Evolutionary conservation across 2,329 filamentous ascomycete genomes (phyloP), one percentile per base, ranked within the genome.

Genomic region (Microascus cirrosus): DNA sequence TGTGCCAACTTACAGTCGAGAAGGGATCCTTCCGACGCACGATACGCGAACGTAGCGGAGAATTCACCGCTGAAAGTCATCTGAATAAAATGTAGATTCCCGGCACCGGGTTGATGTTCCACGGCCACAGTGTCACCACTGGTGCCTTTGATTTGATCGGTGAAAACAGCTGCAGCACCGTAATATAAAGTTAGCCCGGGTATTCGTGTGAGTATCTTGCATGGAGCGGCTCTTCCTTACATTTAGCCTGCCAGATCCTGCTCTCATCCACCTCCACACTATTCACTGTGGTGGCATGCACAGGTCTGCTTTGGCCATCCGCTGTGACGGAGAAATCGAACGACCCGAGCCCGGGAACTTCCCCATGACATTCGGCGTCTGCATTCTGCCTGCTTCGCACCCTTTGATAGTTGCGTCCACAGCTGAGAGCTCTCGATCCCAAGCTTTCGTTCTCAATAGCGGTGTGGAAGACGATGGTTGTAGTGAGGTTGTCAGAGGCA

Each of bases 61-160:
- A 97, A 97, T 1, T 85, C 71, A 1, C 94, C 93, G 64, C 92
- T 82, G 65, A 96, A 97, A 1, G 91, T 83, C 73, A 96, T 96
- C 71, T 99, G 90, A 18, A 97, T 79, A 45, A 96, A 74, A 62
- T 99, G 93, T 15, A 90, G 74, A 66, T 97, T 97, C 32, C 91
- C 93, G 13, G 71, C 66, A 5, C 81, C 83, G 2, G 88, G 85
- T 35, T 74, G 71, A 68, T 95, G 86, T 52, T 77, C 73, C 58
- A 97, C 78, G 6, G 89, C 89, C 70, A 95, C 67, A 53, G 80
- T 74, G 48, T 80, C 69, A n/a, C 71, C 66, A 59, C 77, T 71
- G 24, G 82, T 73, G 3, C 75, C 70, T 32, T 76, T 72, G 62
- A 80, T 77, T 25, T 84, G 71, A 62, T 80, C 74, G 62, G 74